Evolutionary conservation across 2,329 filamentous ascomycete species (phyloP).

Genomic region (Cercospora citrullina): DNA sequence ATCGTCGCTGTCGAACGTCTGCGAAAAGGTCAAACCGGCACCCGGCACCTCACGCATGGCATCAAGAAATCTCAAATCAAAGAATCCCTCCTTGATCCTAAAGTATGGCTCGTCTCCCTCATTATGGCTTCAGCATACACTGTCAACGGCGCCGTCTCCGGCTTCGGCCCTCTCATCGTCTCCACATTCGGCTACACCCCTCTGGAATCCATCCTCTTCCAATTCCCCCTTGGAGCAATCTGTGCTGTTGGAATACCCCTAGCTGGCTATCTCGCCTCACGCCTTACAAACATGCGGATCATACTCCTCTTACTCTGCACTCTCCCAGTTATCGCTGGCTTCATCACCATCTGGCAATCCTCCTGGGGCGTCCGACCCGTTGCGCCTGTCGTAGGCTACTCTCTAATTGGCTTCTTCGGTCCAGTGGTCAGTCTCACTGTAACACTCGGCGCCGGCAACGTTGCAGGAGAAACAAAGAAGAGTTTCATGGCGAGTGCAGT

Average conservation of each 20-base stretch:
- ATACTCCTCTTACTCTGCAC: slow-evolving; percentile 38
- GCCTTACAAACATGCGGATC: neutral
- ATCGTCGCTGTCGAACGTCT: neutral
- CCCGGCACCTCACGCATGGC: neutral
- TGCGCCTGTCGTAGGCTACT: slow-evolving; percentile 1
- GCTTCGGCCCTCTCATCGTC: slow-evolving; percentile 3
- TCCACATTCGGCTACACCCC: slow-evolving; percentile 5
- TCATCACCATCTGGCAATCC: slow-evolving; percentile 4
- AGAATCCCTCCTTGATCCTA: slow-evolving; percentile 57
- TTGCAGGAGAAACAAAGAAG: slow-evolving; percentile 39
- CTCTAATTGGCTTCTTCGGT: slow-evolving; percentile 7
- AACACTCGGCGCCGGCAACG: slow-evolving; percentile 35
- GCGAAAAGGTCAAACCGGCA: neutral
- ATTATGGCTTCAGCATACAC: slow-evolving; percentile 12
- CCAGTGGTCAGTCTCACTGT: slow-evolving; percentile 24
- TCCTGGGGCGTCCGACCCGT: neutral
- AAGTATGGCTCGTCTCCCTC: slow-evolving; percentile 51
- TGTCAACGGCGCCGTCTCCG: slow-evolving; percentile 19
- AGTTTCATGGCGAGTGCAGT: slow-evolving; percentile 34
- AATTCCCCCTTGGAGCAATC: neutral
- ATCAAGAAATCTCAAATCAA: slow-evolving; percentile 52
- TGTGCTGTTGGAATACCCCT: neutral
- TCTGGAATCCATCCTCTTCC: slow-evolving; percentile 1
- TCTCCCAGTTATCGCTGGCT: slow-evolving; percentile 32
- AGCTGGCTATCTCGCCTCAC: neutral